Base-by-base conservation (phyloP, 225 moss, liverwort and hornwort species). In the Anthoceros angustus region DNA sequence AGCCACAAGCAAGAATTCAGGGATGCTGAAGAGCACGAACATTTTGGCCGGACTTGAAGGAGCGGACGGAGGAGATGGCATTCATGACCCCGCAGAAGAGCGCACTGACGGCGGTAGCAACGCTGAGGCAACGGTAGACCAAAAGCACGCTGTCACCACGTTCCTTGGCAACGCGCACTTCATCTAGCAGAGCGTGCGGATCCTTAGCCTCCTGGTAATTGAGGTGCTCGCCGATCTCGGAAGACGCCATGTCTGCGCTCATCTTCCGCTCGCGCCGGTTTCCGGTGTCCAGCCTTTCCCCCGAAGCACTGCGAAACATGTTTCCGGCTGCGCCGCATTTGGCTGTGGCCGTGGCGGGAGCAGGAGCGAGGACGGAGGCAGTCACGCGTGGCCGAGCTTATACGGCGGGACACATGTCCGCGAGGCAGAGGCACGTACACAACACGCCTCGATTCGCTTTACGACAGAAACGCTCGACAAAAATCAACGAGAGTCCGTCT, bases 1-100 rank as follows among this genome's bases (percentile, higher is more conserved):
- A n/a, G n/a, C n/a, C n/a, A n/a, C n/a, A n/a, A n/a, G n/a, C n/a
- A n/a, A n/a, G n/a, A n/a, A n/a, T n/a, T n/a, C n/a, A n/a, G n/a
- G n/a, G n/a, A n/a, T n/a, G n/a, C n/a, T n/a, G 62, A 63, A 0
- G 23, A 69, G 61, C 9, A 68, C 86, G 24, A 76, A 88, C 91
- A 75, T 86, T 82, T 64, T 82, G 71, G 62, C 72, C 80, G 72
- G 76, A 85, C 63, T 86, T 83, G 78, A 88, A 85, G n/a, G 90
- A 80, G 12, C 90, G 86, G 6, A 88, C 55, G 40, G 88, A 83
- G 6, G 91, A 91, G 7, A 87, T 80, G 67, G 78, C 69, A 63
- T 91, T 98, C 43, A 91, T 86, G 5, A 82, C 43, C 66, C 83
- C 70, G 62, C 95, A 98, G 71, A 83, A 0, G 50, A 91, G 25